Evolutionary conservation across 352 stramenopile genomes (phyloP), one percentile per base, ranked within the genome.

Genomic region (Thalassiosira livingstoniorum): DNA sequence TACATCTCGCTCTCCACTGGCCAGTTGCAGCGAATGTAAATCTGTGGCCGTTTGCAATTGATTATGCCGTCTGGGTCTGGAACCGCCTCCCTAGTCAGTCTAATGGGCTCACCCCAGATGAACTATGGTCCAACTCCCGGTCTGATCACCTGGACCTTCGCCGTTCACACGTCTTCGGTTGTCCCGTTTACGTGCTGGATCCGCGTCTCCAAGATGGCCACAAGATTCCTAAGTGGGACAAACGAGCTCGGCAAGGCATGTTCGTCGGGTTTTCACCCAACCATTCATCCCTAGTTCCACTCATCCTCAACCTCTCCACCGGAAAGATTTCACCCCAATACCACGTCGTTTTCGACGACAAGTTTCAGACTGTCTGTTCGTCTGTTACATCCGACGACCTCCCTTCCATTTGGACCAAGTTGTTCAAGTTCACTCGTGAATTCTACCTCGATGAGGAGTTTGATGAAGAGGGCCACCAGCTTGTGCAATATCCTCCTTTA

Each of bases 171-270:
- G 85, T 90, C 0, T 91, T 57, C 42, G 85, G 87, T 3, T 91
- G 85, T 57, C 85, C 88, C 31, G 47, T 62, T 2, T 92, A 81
- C 53, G 83, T 92, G 0, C 43, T 92, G 29, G 76, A 89, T 29
- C 31, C 63, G 4, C 63, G 10, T 0, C 29, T 91, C 0, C 42
- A 73, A 55, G 83, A 87, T 58, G 82, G 76, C 27, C 80, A 87
- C 68, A 89, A 88, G 42, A 58, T 92, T 15, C 84, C 85, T 0
- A 83, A 83, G 32, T 92, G 66, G 51, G 66, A 85, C 11, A 29
- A 27, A 45, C 63, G 77, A 15, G 39, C 77, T 10, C 1, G 64
- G 35, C 34, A 69, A 10, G 78, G 75, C 2, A 42, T 78, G 35
- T 92, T 82, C 37, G n/a, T 90, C 21, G 87, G 87, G 4, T 78